Conservation (phyloP, 352 stramenopile genomes). For the Globisporangium viniferum region DNA sequence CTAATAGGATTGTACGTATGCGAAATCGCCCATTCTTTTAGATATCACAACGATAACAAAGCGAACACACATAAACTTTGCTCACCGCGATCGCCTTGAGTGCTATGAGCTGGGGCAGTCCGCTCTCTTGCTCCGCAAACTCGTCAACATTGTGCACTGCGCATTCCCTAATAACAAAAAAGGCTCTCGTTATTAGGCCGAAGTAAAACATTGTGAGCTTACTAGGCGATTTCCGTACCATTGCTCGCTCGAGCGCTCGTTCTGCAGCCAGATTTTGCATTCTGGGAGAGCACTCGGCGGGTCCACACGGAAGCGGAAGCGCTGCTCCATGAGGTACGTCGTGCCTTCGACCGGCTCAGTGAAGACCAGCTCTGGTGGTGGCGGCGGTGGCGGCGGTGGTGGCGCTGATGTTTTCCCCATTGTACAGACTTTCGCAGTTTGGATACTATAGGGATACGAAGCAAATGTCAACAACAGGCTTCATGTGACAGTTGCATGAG, state of each 20-base stretch:
- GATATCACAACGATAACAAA: neutral
- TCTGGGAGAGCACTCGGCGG: neutral
- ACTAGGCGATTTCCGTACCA: neutral
- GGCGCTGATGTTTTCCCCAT: no score
- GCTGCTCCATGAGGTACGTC: neutral
- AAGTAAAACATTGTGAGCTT: no score
- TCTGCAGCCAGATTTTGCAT: neutral
- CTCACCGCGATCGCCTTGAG: neutral
- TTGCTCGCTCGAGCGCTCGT: neutral
- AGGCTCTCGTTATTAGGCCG: no score
- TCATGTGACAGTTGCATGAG: neutral
- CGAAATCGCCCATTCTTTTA: neutral
- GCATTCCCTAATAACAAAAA: neutral
- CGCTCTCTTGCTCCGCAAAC: neutral
- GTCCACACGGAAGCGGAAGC: neutral
- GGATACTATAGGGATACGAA: no score
- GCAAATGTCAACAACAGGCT: neutral
- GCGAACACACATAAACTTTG: neutral
- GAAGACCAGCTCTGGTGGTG: no score
- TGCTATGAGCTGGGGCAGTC: neutral
- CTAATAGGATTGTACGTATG: neutral
- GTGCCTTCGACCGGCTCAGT: neutral
- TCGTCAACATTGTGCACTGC: neutral
- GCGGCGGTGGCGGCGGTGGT: no score
- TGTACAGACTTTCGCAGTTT: no score